Percentiles rank a stretch among this genome's conserved stretches.
Conservation (phyloP, 805 yeast species). For the Metschnikowia orientalis region DNA sequence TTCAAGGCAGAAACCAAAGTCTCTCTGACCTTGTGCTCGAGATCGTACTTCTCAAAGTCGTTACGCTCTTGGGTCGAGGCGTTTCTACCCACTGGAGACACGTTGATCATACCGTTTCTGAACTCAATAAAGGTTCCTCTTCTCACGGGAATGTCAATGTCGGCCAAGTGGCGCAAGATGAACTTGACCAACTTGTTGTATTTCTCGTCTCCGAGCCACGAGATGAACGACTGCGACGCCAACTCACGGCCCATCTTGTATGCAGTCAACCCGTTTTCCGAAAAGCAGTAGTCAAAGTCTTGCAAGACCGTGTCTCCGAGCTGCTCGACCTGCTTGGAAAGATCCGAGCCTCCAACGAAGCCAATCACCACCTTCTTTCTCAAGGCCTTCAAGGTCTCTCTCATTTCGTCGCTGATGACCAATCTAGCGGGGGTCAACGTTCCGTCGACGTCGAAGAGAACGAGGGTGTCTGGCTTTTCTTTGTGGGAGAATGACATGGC, state of each 20-base stretch:
- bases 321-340: constrained; percentile 93
- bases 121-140: constrained; percentile 98
- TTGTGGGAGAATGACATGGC: constrained; percentile 62
- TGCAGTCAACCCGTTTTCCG: constrained; percentile 98
- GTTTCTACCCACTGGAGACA: constrained; percentile 97
- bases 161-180: constrained; percentile 77
- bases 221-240: constrained; percentile 90
- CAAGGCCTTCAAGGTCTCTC: constrained; percentile 60
- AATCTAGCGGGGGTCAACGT: constrained; percentile 97
- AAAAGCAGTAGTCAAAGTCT: constrained; percentile 91
- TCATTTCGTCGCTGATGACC: constrained; percentile 72
- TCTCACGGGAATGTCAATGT: constrained; percentile 88
- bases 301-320: constrained; percentile 72
- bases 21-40: constrained; percentile 74
- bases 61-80: constrained; percentile 92
- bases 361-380: constrained; percentile 94
- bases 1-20: constrained; percentile 80
- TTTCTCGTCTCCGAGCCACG: constrained; percentile 93
- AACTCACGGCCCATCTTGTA: constrained; percentile 84
- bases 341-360: constrained; percentile 96
- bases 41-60: constrained; percentile 85
- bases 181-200: constrained; percentile 86
- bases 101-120: constrained; percentile 99
- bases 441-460: constrained; percentile 96
- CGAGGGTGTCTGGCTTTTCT: constrained; percentile 81